phyloP scores from a whole-genome alignment of 345 rosid genomes.

The Citrus medica region DNA sequence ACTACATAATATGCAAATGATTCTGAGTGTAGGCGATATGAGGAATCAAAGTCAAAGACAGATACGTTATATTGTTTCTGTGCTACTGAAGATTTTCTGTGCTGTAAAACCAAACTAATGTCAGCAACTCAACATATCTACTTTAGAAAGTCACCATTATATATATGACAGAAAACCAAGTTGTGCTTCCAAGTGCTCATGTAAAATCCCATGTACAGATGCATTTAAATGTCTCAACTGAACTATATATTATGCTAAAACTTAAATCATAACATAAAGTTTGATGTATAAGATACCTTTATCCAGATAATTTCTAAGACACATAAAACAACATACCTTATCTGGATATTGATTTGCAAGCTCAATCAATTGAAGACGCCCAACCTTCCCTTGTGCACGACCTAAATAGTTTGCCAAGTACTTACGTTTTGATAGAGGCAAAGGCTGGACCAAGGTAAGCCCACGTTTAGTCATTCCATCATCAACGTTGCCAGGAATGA shows the following conservation, averaged over 20 bases:
- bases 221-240: neutral
- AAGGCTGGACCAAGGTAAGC: conserved; percentile 55
- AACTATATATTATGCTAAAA: neutral
- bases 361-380: conserved; percentile 77
- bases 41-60: neutral
- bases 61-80: neutral
- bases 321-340: conserved; percentile 44
- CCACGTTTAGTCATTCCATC: conserved; percentile 75
- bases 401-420: conserved; percentile 89
- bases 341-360: conserved; percentile 80
- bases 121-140: neutral
- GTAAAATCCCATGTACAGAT: neutral
- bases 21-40: neutral
- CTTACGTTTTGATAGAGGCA: conserved; percentile 72
- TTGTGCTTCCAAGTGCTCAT: neutral
- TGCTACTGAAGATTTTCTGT: neutral
- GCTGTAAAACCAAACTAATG: neutral
- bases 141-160: neutral
- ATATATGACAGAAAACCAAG: neutral
- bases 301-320: neutral
- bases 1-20: neutral
- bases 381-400: conserved; percentile 86
- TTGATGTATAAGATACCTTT: neutral
- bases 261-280: neutral
- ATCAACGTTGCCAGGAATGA: conserved; percentile 92